phyloP scores from a whole-genome alignment of 2,329 filamentous ascomycete species.

The Scorias spongiosa region DNA sequence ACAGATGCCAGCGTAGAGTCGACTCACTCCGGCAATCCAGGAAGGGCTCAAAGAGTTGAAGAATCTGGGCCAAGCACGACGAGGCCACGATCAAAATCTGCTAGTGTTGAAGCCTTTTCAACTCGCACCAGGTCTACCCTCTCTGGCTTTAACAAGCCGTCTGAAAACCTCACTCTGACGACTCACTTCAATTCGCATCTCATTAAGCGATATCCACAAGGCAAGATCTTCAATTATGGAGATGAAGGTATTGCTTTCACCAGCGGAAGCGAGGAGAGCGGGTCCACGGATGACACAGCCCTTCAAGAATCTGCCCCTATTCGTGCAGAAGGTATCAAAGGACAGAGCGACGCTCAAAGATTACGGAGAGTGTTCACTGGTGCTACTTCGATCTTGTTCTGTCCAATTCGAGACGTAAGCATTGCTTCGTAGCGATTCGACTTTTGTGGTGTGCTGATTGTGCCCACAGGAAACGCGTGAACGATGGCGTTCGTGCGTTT shows the following conservation, averaged over 20 bases:
- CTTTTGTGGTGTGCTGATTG: background rate
- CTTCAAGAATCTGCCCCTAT: background rate
- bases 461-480: background rate
- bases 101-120: background rate
- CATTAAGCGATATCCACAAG: constrained; percentile 11
- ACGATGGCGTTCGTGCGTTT: constrained; percentile 2
- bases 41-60: too few relatives aligned
- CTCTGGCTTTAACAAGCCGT: constrained; percentile 1
- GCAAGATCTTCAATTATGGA: constrained; percentile 14
- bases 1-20: background rate
- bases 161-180: background rate
- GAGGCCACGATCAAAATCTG: background rate
- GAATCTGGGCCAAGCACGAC: background rate
- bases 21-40: background rate
- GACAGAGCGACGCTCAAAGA: background rate
- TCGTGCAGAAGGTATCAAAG: background rate
- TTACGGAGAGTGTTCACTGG: constrained; percentile 30
- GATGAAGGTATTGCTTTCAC: constrained; percentile 8
- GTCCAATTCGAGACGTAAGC: constrained; percentile 1
- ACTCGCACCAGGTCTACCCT: constrained; percentile 19
- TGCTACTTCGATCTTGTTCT: constrained; percentile 2
- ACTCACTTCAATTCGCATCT: constrained; percentile 1
- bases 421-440: background rate
- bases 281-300: background rate
- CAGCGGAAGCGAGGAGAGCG: constrained; percentile 7